A percentile compares a stretch with the other conserved stretches of the same genome.
These are phyloP conservation scores for Hanseniaspora uvarum DNA, from an alignment of 1,139 yeast genomes.

Conservation along the genomic window DNA sequence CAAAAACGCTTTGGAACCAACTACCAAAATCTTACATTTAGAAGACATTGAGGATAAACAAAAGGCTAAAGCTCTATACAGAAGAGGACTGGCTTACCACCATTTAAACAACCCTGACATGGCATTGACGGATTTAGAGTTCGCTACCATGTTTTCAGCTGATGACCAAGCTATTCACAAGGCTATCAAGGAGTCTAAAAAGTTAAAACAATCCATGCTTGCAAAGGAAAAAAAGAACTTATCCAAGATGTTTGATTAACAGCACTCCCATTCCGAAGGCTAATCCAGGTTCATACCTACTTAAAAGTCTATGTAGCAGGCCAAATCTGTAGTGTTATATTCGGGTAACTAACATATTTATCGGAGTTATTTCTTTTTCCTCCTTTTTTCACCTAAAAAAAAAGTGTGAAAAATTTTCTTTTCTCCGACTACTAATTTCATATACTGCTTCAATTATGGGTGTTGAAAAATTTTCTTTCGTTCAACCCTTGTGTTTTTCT, in stretches of 20 bases:
- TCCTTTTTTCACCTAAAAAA: neutral
- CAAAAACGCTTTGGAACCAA: conserved; percentile 47
- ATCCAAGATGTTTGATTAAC: conserved; percentile 58
- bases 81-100: conserved; percentile 70
- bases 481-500: conserved; percentile 3
- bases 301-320: neutral
- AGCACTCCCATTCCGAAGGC: no score
- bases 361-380: neutral
- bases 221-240: conserved; percentile 76
- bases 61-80: conserved; percentile 72
- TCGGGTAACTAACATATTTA: neutral
- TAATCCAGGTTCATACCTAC: no score
- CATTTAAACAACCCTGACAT: conserved; percentile 57
- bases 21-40: conserved; percentile 56
- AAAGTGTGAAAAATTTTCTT: conserved; percentile 2
- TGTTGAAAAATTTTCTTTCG: conserved; percentile 3
- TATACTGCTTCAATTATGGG: neutral
- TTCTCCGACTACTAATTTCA: conserved; percentile 9
- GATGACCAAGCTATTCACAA: conserved; percentile 62
- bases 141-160: conserved; percentile 59
- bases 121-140: conserved; percentile 56
- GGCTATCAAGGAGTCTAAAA: conserved; percentile 56
- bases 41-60: conserved; percentile 51
- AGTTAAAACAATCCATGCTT: conserved; percentile 42
- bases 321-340: neutral